phyloP scores from a whole-genome alignment of 108 stramenopile species.

The Nitzschia sp. region DNA sequence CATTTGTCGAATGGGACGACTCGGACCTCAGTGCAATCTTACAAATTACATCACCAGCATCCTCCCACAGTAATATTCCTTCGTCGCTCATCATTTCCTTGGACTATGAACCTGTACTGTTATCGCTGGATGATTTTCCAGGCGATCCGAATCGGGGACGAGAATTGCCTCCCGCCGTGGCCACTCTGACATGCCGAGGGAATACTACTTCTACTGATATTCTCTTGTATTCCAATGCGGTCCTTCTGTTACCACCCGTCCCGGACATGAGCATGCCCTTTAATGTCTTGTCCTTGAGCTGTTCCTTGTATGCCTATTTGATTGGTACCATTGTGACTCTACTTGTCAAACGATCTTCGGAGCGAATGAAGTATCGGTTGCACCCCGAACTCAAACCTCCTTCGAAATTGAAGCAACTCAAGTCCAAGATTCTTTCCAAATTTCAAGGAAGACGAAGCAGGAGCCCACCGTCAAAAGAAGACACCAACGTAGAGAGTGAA shows the following conservation, averaged over 20 bases:
- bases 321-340: slow-evolving; percentile 83
- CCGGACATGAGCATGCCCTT: slow-evolving; percentile 97
- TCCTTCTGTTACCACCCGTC: slow-evolving; percentile 75
- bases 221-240: slow-evolving; percentile 58
- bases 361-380: slow-evolving; percentile 59
- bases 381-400: slow-evolving; percentile 40
- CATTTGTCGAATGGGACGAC: slow-evolving; percentile 23
- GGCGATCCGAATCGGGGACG: slow-evolving; percentile 85
- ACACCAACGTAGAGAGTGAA: too few relatives aligned
- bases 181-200: slow-evolving; percentile 35
- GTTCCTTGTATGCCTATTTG: slow-evolving; percentile 86
- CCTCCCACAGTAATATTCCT: too few relatives aligned
- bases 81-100: slow-evolving; percentile 55
- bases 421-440: neutral
- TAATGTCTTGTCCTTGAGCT: slow-evolving; percentile 89
- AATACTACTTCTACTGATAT: slow-evolving; percentile 2
- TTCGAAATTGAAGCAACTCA: slow-evolving; percentile 12
- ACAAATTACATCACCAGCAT: neutral
- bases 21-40: slow-evolving; percentile 15
- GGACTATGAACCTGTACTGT: slow-evolving; percentile 68
- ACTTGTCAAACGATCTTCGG: slow-evolving; percentile 64
- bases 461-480: too few relatives aligned
- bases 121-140: slow-evolving; percentile 76
- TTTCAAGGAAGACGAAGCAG: too few relatives aligned
- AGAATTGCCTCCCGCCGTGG: slow-evolving; percentile 63